Evolutionary conservation across 1,284 basidiomycete species (phyloP).

Genomic region (Trichosporon sp.): DNA sequence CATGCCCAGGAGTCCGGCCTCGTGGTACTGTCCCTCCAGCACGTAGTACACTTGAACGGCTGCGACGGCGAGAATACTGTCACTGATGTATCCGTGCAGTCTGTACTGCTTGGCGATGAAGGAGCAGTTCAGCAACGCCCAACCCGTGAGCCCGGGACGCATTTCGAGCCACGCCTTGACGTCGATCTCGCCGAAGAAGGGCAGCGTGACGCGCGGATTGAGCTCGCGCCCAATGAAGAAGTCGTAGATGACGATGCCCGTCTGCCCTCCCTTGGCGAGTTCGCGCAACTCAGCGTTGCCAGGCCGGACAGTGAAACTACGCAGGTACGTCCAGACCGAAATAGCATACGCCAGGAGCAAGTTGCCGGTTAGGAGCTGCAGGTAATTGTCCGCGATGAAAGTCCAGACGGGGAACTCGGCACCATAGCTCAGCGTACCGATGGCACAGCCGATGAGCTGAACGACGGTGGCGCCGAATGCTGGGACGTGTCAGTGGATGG

Average conservation of each 20-base stretch:
- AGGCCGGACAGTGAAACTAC: slow-evolving; percentile 4
- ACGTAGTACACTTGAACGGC: slow-evolving; percentile 4
- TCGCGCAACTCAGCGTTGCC: slow-evolving; percentile 7
- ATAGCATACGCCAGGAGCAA: slow-evolving; percentile 2
- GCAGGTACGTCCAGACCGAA: slow-evolving; percentile 1
- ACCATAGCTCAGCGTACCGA: slow-evolving; percentile 2
- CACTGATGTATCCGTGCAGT: slow-evolving; percentile 7
- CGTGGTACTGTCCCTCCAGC: slow-evolving; percentile 9
- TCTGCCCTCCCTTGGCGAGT: slow-evolving; percentile 5
- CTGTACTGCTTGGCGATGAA: slow-evolving; percentile 11
- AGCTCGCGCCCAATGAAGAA: slow-evolving; percentile 10
- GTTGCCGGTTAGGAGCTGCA: slow-evolving; percentile 5
- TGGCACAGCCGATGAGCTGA: slow-evolving; percentile 1
- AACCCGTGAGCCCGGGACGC: slow-evolving; percentile 11
- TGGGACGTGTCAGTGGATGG: not conserved
- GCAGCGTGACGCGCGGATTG: slow-evolving; percentile 9
- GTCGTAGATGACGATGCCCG: slow-evolving; percentile 9
- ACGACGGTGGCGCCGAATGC: slow-evolving; percentile 3
- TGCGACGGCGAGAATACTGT: slow-evolving; percentile 9
- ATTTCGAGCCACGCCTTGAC: slow-evolving; percentile 30
- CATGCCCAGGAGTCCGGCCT: slow-evolving; percentile 8
- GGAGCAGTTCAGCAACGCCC: slow-evolving; percentile 5
- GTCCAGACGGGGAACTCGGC: slow-evolving; percentile 8
- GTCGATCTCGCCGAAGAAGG: slow-evolving; percentile 13
- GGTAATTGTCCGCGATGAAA: slow-evolving; percentile 7